phyloP scores from a whole-genome alignment of 2,329 filamentous ascomycete species.

The Colletotrichum sp. region DNA sequence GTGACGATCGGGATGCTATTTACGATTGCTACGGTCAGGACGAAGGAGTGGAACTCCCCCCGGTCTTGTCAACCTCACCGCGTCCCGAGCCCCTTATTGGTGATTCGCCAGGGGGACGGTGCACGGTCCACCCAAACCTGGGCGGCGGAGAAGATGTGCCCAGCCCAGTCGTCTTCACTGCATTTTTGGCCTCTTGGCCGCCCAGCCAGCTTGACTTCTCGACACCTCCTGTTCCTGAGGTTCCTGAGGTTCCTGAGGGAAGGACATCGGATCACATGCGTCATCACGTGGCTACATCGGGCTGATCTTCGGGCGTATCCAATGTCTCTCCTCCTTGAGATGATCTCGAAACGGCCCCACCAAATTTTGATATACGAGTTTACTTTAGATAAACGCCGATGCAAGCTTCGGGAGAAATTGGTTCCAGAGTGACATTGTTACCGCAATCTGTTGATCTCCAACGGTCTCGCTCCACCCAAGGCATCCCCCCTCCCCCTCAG shows the following conservation, averaged over 20 bases:
- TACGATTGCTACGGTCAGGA: slow-evolving; percentile 14
- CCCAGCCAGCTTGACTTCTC: not conserved
- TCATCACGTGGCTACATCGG: not conserved
- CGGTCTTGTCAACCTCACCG: not conserved
- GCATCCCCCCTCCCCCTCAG: not conserved
- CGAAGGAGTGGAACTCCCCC: not conserved
- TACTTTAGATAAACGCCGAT: slow-evolving; percentile 18
- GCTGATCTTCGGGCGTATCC: not conserved
- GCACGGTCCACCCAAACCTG: slow-evolving; percentile 2
- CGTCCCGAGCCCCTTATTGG: not conserved
- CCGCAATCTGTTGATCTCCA: slow-evolving; percentile 15
- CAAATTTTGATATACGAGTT: slow-evolving; percentile 20
- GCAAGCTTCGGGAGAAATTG: slow-evolving; percentile 18
- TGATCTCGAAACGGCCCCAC: slow-evolving; percentile 20
- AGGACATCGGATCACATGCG: slow-evolving; percentile 5
- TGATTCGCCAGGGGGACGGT: not conserved
- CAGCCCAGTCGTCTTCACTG: slow-evolving; percentile 5
- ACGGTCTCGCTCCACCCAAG: not conserved
- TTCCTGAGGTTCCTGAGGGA: not conserved
- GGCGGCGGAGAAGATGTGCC: not conserved
- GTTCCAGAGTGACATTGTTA: slow-evolving; percentile 2
- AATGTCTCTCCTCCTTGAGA: slow-evolving; percentile 8
- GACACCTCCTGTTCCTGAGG: not conserved
- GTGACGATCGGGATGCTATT: slow-evolving; percentile 7
- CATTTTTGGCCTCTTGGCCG: slow-evolving; percentile 18